These are phyloP conservation scores for Panus rudis DNA, from an alignment of 768 basidiomycete genomes.

Conservation along the genomic window DNA sequence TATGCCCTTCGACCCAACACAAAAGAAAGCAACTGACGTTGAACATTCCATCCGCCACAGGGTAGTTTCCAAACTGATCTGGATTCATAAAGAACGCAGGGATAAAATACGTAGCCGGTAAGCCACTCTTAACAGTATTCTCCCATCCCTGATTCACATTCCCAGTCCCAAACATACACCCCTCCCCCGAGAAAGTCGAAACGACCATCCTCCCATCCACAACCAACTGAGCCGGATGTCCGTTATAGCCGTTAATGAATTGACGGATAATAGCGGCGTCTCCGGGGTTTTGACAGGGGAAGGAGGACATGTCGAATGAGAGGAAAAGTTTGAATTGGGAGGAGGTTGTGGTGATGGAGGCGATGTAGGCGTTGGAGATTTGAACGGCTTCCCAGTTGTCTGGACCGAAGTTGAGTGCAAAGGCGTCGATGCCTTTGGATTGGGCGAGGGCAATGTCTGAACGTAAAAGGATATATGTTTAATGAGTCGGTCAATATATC, in stretches of 20 bases:
- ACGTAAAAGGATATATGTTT: too few relatives aligned
- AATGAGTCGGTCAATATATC: too few relatives aligned
- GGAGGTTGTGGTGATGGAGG: slow-evolving; percentile 19
- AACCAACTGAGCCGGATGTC: slow-evolving; percentile 56
- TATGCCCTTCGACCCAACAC: background rate
- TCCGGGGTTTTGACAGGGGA: slow-evolving; percentile 42
- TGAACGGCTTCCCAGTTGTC: slow-evolving; percentile 58
- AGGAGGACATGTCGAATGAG: slow-evolving; percentile 29
- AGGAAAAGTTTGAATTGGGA: slow-evolving; percentile 43
- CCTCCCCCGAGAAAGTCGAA: slow-evolving; percentile 67
- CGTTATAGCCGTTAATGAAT: slow-evolving; percentile 45
- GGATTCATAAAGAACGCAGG: slow-evolving; percentile 66
- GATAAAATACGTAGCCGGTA: slow-evolving; percentile 50
- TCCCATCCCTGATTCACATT: slow-evolving; percentile 50
- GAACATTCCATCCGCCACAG: slow-evolving; percentile 51
- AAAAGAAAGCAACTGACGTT: slow-evolving; percentile 34
- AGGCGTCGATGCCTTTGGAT: slow-evolving; percentile 55
- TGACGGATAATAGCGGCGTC: slow-evolving; percentile 46
- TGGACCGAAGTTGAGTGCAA: slow-evolving; percentile 63
- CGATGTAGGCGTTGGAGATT: slow-evolving; percentile 55
- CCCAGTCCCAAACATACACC: slow-evolving; percentile 57
- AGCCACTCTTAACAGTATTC: slow-evolving; percentile 40
- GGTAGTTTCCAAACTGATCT: slow-evolving; percentile 30
- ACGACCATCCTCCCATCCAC: slow-evolving; percentile 44
- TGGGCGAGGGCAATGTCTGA: slow-evolving; percentile 50